Evolutionary conservation across 176 grass and related monocot species (phyloP).

Genomic region (Ensete glaucum): DNA sequence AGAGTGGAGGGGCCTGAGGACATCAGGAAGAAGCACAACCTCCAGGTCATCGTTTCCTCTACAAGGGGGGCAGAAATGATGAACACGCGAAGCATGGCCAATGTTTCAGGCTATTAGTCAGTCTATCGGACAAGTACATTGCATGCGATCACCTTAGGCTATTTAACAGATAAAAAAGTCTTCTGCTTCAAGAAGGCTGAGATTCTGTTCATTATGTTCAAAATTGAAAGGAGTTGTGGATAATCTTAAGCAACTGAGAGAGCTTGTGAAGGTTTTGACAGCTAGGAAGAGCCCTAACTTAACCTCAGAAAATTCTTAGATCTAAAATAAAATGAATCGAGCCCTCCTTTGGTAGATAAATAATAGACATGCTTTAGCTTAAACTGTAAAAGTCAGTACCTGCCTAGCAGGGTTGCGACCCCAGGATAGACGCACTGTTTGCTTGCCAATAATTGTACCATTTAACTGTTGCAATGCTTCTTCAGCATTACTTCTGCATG

Average conservation of each 20-base stretch:
- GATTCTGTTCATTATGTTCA: too few relatives aligned
- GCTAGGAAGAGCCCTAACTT: background rate
- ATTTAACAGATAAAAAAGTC: too few relatives aligned
- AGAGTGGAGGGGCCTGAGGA: too few relatives aligned
- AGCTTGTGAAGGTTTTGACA: too few relatives aligned
- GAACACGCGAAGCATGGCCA: too few relatives aligned
- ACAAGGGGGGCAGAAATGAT: background rate
- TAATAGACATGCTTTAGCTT: background rate
- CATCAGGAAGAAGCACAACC: too few relatives aligned
- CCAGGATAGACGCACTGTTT: conserved; percentile 17
- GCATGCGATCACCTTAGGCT: too few relatives aligned
- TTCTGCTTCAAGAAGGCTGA: too few relatives aligned
- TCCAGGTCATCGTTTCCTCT: background rate
- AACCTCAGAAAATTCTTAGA: background rate
- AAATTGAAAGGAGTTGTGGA: too few relatives aligned
- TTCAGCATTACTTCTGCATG: conserved; percentile 23
- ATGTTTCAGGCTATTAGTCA: too few relatives aligned
- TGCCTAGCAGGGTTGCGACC: conserved; percentile 21
- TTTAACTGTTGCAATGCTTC: conserved; percentile 25
- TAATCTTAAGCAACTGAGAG: too few relatives aligned
- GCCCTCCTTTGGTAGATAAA: background rate
- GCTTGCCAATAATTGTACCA: conserved; percentile 17
- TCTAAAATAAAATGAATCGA: background rate
- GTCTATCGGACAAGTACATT: too few relatives aligned
- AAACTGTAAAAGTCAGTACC: background rate